phyloP scores from a whole-genome alignment of 129 eudicot genomes.

The Centaurea solstitialis region DNA sequence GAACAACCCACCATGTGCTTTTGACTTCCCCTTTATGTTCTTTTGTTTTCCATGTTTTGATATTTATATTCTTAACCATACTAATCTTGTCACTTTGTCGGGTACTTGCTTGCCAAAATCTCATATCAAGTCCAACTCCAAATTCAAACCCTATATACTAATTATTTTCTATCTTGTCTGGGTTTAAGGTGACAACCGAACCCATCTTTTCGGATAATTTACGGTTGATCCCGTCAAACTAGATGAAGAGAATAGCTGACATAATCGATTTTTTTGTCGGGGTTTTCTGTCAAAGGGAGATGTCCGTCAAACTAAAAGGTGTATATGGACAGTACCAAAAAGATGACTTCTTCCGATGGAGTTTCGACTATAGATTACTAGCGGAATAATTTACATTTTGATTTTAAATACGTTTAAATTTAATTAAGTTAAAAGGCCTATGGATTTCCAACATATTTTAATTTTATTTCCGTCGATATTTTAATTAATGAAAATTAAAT shows the following conservation, averaged over 20 bases:
- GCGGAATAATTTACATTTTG: no score
- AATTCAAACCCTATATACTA: constrained; percentile 5
- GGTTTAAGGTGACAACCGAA: neutral
- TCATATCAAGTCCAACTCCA: constrained; percentile 22
- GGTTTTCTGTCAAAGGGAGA: neutral
- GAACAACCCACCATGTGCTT: constrained; percentile 27
- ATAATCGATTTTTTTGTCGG: neutral
- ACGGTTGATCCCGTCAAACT: neutral
- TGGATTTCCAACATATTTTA: no score
- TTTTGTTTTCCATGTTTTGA: constrained; percentile 4
- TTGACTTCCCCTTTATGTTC: constrained; percentile 16
- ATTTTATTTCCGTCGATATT: no score
- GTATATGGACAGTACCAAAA: no score
- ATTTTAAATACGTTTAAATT: no score
- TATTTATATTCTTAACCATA: neutral
- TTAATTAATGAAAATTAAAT: no score
- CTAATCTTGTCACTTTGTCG: constrained; percentile 32
- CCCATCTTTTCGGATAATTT: no score
- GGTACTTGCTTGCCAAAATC: constrained; percentile 21
- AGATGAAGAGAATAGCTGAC: neutral
- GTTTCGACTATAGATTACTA: no score
- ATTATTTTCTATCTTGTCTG: neutral
- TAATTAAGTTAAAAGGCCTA: no score
- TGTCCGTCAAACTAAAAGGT: neutral
- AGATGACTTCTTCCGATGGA: no score